Base-by-base conservation (phyloP, 495 filamentous ascomycete species). In the Lophiotrema nucula region DNA sequence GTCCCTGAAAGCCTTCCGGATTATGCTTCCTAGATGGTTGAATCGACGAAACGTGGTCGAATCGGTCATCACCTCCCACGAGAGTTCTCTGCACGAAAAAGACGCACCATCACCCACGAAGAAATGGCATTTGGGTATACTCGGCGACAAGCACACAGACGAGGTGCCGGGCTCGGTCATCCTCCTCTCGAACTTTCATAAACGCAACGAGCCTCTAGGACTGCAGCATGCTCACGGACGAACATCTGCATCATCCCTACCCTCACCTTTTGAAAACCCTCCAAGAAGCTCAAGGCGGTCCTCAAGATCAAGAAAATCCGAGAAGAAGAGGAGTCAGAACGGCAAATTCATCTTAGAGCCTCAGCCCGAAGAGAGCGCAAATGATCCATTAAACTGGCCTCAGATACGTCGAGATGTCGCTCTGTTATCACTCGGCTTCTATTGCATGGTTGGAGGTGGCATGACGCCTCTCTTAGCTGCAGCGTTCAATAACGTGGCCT, bases 361-460 rank as follows among this genome's bases (percentile, higher is more conserved):
- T 0, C 93, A 97, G 67, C 93, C 93, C 0, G 92, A 97, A 39
- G 89, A 96, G 33, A 89, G 89, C 0, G 74, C 78, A 23, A 96
- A 98, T 58, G 93, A 98, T 65, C 93, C 93, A 0, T 72, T 98
- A 39, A 98, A 98, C 64, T 98, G 93, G 93, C 83, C 89, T 1
- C 71, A 77, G 1, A 90, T 88, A 87, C 81, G 90, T 27, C 76
- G 93, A 71, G 90, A 97, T 75, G 67, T 81, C 26, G 89, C 93
- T 0, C 71, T 98, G 60, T 57, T 96, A 4, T 93, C 87, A 0
- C 75, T 98, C 11, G 92, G 93, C 0, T 86, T 95, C 64, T 96
- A 95, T 70, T 95, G 88, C 67, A 83, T 96, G 79, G 76, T 97
- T 53, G 92, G 92, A 51, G 92, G 93, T 16, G 92, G 92, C 28